Base-by-base conservation (phyloP, 768 basidiomycete genomes). In the Lactifluus piperatus region DNA sequence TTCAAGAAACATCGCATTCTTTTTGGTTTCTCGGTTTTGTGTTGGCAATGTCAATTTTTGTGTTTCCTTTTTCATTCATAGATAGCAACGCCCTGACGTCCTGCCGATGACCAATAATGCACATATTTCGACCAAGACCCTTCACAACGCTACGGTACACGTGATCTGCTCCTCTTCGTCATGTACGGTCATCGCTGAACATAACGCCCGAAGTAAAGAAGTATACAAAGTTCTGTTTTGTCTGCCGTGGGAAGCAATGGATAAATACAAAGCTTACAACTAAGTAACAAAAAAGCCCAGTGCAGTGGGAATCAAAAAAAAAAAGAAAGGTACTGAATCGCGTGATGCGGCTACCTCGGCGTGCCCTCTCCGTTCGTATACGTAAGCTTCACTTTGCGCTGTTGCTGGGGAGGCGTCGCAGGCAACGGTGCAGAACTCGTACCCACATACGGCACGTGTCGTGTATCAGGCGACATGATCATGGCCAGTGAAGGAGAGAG, bases 401-500 rank as follows among this genome's bases (percentile, higher is more conserved):
- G 64, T 37, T 63, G 55, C 47, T 66, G 62, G 9, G 65, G 65
- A 10, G 65, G 55, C 30, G 60, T 62, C 22, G 60, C 44, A 22
- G 65, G 64, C 32, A 51, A 14, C 24, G 59, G 26, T 4, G 36
- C 0, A 13, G 59, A 56, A 36, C 58, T 50, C 13, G 53, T 32
- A 63, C 54, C n/a, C 53, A 62, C 57, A 20, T 54, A 67, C 5
- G 69, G 66, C n/a, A 69, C 65, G 24, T 65, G 60, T 5, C 67
- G 65, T 39, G 61, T 43, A 29, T 62, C 63, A 20, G 83, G 83
- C n/a, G 83, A 82, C 45, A 84, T 76, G 65, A 84, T 79, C 75
- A 82, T 79, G 18, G 82, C 83, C 41, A 84, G 67, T 18, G 83
- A 84, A 7, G 84, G 84, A 2, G 82, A 84, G 29, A 85, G 73